Conservation (phyloP, 352 stramenopile genomes). For the Halophytophthora polymorphica region DNA sequence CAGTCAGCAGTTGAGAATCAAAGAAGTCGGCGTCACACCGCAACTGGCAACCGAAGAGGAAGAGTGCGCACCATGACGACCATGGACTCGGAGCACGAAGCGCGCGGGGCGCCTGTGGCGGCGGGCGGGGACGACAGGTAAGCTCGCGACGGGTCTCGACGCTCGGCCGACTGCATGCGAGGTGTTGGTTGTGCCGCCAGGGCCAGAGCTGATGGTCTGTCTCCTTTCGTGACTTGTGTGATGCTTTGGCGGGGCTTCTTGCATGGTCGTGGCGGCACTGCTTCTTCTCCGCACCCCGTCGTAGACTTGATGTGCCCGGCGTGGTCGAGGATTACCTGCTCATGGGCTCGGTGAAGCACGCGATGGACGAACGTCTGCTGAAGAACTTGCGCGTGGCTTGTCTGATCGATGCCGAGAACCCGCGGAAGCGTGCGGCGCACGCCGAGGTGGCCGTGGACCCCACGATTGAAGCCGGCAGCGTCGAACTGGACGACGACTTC, state of each 20-base stretch:
- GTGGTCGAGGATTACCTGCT: conserved; percentile 53
- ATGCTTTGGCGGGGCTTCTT: background rate
- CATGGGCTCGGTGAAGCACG: conserved; percentile 59
- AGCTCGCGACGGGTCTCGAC: background rate
- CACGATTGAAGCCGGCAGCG: conserved; percentile 29
- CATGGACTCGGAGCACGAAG: conserved; percentile 9
- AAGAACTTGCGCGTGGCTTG: conserved; percentile 52
- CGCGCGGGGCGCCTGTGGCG: conserved; percentile 4
- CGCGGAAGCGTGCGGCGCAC: conserved; percentile 41
- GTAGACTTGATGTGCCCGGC: conserved; percentile 59
- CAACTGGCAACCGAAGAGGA: conserved; percentile 13
- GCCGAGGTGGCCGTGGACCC: conserved; percentile 16
- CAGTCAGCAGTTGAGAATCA: too few species aligned
- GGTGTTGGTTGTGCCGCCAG: conserved; percentile 1
- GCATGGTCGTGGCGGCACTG: too few species aligned
- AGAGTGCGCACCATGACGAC: conserved; percentile 20
- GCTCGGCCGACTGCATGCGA: too few species aligned
- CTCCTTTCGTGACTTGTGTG: too few species aligned
- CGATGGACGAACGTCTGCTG: conserved; percentile 47
- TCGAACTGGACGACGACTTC: conserved; percentile 66
- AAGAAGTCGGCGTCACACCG: conserved; percentile 8
- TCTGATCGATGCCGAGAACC: conserved; percentile 59
- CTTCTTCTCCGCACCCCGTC: background rate
- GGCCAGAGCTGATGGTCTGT: background rate
- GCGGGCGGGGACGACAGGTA: conserved; percentile 20